phyloP scores from a whole-genome alignment of 2,329 filamentous ascomycete species.

The Paecilomyces sp. region DNA sequence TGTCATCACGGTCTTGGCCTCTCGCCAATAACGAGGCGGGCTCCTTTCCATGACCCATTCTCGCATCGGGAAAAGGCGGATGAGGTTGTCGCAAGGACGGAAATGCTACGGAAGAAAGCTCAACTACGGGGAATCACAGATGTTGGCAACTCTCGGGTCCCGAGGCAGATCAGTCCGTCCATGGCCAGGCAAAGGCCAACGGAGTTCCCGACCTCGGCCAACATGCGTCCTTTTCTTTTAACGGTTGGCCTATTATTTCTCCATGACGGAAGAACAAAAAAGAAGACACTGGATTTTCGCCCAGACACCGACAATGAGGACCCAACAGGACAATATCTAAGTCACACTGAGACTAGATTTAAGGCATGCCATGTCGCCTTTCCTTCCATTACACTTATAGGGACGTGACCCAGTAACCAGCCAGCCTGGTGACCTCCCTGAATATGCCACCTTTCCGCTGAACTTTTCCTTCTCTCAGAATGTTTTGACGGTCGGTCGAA shows the following conservation, averaged over 20 bases:
- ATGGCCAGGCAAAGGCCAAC: background rate
- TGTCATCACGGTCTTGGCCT: slow-evolving; percentile 11
- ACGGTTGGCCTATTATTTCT: background rate
- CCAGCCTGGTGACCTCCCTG: slow-evolving; percentile 2
- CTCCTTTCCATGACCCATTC: slow-evolving; percentile 7
- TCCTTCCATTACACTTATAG: background rate
- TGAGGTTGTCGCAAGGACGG: slow-evolving; percentile 10
- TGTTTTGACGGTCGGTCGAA: slow-evolving; percentile 2
- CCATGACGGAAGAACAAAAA: background rate
- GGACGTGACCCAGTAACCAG: background rate
- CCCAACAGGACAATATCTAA: background rate
- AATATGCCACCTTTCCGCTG: slow-evolving; percentile 2
- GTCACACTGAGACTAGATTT: background rate
- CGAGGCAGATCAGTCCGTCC: background rate
- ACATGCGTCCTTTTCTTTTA: background rate
- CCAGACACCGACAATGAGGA: background rate
- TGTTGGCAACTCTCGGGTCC: background rate
- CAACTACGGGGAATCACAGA: background rate
- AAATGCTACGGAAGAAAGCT: slow-evolving; percentile 6
- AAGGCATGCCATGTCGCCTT: background rate
- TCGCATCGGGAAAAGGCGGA: slow-evolving; percentile 28
- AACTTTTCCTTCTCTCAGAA: slow-evolving; percentile 1
- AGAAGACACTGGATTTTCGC: background rate
- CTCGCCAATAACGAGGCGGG: slow-evolving; percentile 8
- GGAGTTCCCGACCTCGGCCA: background rate